A percentile compares a stretch with the other conserved stretches of the same genome.
Conservation (phyloP, 805 yeast species). For the Sporopachydermia quercuum region DNA sequence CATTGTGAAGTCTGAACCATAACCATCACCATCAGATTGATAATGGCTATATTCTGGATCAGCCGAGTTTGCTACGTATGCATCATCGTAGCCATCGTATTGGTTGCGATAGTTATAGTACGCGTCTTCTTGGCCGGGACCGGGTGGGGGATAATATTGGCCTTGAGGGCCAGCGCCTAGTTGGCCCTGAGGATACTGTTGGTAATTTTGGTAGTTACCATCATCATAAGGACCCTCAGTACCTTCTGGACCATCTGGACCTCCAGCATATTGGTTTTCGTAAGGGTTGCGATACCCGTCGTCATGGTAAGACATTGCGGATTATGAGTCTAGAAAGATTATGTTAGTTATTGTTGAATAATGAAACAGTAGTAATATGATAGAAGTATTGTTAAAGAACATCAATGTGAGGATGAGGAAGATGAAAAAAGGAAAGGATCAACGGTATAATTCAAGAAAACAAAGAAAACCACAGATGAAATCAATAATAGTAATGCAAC, state of each 20-base stretch:
- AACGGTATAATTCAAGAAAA: no score
- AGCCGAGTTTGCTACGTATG: slow-evolving; percentile 25
- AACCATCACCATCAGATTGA: slow-evolving; percentile 10
- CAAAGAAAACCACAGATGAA: no score
- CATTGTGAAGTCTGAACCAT: slow-evolving; percentile 11
- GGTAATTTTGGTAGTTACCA: slow-evolving; percentile 9
- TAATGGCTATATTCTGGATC: slow-evolving; percentile 25
- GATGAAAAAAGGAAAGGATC: no score
- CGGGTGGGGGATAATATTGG: slow-evolving; percentile 25
- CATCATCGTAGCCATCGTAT: slow-evolving; percentile 23
- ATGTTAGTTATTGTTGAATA: no score
- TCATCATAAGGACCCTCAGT: slow-evolving; percentile 9
- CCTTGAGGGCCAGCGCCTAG: no score
- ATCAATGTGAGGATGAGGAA: no score
- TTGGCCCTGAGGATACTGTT: slow-evolving; percentile 19
- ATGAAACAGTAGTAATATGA: no score
- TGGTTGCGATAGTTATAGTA: slow-evolving; percentile 22
- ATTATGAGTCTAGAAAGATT: no score
- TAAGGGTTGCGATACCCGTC: slow-evolving; percentile 9
- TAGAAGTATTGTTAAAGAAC: no score
- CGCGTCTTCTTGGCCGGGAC: slow-evolving; percentile 21
- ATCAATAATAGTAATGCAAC: no score
- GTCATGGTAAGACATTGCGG: slow-evolving; percentile 6
- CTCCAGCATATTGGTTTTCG: slow-evolving; percentile 8
- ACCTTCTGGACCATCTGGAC: slow-evolving; percentile 9